Evolutionary conservation across 2,329 filamentous ascomycete species (phyloP).

Genomic region (Fonsecaea erecta): DNA sequence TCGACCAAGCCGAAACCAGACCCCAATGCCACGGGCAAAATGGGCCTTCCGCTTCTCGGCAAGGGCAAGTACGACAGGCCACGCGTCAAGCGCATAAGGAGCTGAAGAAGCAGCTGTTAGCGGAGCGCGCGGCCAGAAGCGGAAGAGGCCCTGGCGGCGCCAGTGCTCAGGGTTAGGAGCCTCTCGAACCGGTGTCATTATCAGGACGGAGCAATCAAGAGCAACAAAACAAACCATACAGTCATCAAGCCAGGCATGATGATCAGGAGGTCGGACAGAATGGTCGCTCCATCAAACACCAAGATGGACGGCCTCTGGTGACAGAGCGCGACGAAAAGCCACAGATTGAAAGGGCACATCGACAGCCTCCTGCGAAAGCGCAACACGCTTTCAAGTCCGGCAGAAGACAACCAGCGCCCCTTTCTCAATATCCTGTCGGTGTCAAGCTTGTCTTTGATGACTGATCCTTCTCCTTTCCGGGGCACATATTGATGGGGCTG

Average conservation of each 20-base stretch:
- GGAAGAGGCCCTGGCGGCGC: background rate
- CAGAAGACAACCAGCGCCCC: background rate
- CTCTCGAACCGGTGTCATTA: background rate
- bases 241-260: background rate
- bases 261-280: background rate
- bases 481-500: background rate
- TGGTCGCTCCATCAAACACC: background rate
- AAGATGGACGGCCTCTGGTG: background rate
- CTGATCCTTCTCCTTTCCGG: background rate
- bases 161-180: background rate
- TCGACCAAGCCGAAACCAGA: constrained; percentile 24
- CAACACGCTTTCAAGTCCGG: background rate
- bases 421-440: background rate
- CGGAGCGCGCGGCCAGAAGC: background rate
- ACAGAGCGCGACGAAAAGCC: background rate
- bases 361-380: background rate
- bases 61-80: constrained; percentile 31
- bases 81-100: constrained; percentile 27
- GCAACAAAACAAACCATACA: background rate
- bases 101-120: constrained; percentile 21
- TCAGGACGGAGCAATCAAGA: background rate
- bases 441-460: background rate
- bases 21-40: constrained; percentile 20
- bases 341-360: background rate
- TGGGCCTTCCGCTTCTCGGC: constrained; percentile 25